Base-by-base conservation (phyloP, 768 basidiomycete genomes). In the Rhizopogon roseolus region DNA sequence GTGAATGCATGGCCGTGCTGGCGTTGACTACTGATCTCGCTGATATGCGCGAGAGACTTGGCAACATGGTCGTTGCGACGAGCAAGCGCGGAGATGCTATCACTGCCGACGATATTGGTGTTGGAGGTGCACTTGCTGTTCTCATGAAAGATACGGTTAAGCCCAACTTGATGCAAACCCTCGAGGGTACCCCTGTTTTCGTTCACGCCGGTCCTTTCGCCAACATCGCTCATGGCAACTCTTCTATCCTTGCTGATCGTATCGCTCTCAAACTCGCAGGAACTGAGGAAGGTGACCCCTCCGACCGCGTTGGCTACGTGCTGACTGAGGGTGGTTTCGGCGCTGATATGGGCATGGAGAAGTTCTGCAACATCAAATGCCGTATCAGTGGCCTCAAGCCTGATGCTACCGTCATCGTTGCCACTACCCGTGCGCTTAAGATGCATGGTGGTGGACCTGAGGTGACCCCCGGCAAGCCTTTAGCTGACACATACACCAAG, bases 331-430 rank as follows among this genome's bases (percentile, higher is more conserved):
- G 93, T 64, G 96, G 96, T 41, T 99, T 98, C 72, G 96, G 96
- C 53, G 95, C 96, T 19, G 96, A 99, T 69, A 99, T 98, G 85
- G 96, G 93, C 38, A 92, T 95, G 92, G 93, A 94, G 73, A 97
- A 99, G 71, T 99, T 98, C 80, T 98, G 93, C 79, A 98, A 98
- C 73, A 98, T 99, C 80, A 99, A 99, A 71, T 98, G 95, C 70
- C 86, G 96, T 56, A 79, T 89, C 54, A 94, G 91, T 57, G 96
- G 95, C 45, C 81, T 98, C 65, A 88, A 77, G 53, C 97, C 97
- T 8, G 92, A 99, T 70, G 96, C 93, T 3, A 88, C 88, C 37
- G 84, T 99, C 60, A 90, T 99, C 62, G 96, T 99, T 50, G 97
- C 96, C 6, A 99, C 96, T 4, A 94, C 96, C 28, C 89, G 96